phyloP scores from a whole-genome alignment of 31 red algal genomes.

The Pterothamnion heteromorphum region DNA sequence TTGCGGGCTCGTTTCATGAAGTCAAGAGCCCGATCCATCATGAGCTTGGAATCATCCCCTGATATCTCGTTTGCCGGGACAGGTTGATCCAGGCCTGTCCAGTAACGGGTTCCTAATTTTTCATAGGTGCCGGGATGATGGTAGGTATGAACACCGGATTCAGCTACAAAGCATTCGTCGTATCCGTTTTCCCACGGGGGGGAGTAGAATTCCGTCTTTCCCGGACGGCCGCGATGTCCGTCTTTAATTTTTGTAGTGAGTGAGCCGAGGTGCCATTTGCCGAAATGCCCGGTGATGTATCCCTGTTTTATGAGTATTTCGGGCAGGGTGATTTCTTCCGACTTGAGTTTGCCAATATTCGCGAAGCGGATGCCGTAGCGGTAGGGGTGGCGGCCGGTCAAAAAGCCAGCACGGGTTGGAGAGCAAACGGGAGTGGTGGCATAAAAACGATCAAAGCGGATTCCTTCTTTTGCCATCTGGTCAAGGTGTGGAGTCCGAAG shows the following conservation, averaged over 20 bases:
- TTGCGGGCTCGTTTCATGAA: neutral
- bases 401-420: neutral
- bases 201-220: neutral
- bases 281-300: neutral
- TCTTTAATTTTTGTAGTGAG: no score
- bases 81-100: no score
- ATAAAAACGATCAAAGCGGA: neutral
- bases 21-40: neutral
- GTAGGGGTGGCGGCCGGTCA: neutral
- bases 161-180: neutral
- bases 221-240: no score
- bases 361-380: neutral
- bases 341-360: neutral
- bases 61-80: no score
- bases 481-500: neutral
- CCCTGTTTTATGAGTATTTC: neutral
- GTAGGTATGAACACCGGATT: neutral
- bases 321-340: neutral
- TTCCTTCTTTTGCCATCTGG: neutral
- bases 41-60: neutral
- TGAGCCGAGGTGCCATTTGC: neutral
- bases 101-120: neutral
- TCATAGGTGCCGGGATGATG: neutral
- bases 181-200: neutral
- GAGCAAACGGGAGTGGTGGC: neutral